Evolutionary conservation across 257 asterid genomes (phyloP).

Genomic region (Gentiana dahurica): DNA sequence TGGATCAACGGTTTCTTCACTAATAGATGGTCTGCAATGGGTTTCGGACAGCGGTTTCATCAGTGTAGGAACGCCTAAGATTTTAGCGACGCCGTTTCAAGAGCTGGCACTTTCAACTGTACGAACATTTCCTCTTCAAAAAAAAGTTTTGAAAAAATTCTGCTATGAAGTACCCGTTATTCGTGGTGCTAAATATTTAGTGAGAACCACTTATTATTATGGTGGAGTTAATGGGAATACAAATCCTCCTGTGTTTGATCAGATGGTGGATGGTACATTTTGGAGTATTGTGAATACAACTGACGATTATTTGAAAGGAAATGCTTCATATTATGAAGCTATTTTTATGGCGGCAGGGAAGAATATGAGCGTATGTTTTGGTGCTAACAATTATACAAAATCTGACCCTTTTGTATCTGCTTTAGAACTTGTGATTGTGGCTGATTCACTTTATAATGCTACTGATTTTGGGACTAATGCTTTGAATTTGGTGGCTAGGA

Average conservation of each 20-base stretch:
- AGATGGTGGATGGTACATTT: slow-evolving; percentile 76
- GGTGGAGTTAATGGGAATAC: slow-evolving; percentile 67
- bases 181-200: slow-evolving; percentile 46
- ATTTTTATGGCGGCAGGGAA: slow-evolving; percentile 59
- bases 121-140: slow-evolving; percentile 52
- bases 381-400: slow-evolving; percentile 60
- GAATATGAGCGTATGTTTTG: slow-evolving; percentile 71
- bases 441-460: slow-evolving; percentile 66
- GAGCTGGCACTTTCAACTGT: slow-evolving; percentile 43
- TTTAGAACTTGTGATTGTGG: slow-evolving; percentile 61
- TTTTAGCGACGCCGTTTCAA: slow-evolving; percentile 18
- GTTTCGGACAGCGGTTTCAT: slow-evolving; percentile 43
- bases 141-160: slow-evolving; percentile 60
- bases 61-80: slow-evolving; percentile 42
- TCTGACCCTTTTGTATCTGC: slow-evolving; percentile 92
- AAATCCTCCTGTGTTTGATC: slow-evolving; percentile 71
- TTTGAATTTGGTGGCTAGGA: slow-evolving; percentile 57
- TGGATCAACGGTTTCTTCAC: slow-evolving; percentile 39
- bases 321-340: slow-evolving; percentile 48
- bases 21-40: slow-evolving; percentile 47
- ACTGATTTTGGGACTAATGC: slow-evolving; percentile 50
- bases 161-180: slow-evolving; percentile 66
- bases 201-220: slow-evolving; percentile 70
- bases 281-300: slow-evolving; percentile 83
- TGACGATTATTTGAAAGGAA: slow-evolving; percentile 32